Evolutionary conservation across 2,329 filamentous ascomycete species (phyloP).

Genomic region (Diaporthe helianthi): DNA sequence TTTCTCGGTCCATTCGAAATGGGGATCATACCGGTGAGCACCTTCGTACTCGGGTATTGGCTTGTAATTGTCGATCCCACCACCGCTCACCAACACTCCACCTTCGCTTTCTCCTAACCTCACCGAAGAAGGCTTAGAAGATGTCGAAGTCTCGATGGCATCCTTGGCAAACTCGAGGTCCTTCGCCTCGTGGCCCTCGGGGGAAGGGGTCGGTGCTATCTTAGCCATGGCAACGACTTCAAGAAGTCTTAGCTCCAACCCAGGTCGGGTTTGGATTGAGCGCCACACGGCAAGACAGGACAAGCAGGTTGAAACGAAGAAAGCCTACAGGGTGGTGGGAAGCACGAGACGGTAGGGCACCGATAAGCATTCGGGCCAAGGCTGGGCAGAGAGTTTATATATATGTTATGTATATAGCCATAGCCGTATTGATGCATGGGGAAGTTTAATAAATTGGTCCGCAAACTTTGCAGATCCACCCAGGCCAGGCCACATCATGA

Average conservation of each 20-base stretch:
- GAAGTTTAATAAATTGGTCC: background rate
- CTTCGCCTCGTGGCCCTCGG: conserved; percentile 18
- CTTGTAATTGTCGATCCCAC: conserved; percentile 46
- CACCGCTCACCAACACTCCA: conserved; percentile 30
- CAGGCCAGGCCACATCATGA: background rate
- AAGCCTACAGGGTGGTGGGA: background rate
- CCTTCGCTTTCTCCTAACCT: conserved; percentile 31
- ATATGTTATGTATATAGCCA: too few relatives aligned
- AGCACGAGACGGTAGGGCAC: conserved; percentile 2
- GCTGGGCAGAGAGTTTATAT: conserved; percentile 6
- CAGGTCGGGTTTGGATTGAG: background rate
- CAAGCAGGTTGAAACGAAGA: conserved; percentile 4
- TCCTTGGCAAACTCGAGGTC: conserved; percentile 27
- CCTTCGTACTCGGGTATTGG: conserved; percentile 65
- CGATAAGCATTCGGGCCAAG: background rate
- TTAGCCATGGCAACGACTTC: conserved; percentile 13
- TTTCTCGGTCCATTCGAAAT: conserved; percentile 60
- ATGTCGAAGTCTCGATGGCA: conserved; percentile 7
- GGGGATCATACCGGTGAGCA: conserved; percentile 64
- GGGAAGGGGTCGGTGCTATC: background rate
- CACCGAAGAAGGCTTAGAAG: conserved; percentile 11
- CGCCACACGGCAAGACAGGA: background rate
- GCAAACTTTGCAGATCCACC: background rate
- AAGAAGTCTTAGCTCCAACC: conserved; percentile 9
- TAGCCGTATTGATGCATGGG: conserved; percentile 12